phyloP scores from a whole-genome alignment of 805 yeast genomes.

The Candida mattraensis region DNA sequence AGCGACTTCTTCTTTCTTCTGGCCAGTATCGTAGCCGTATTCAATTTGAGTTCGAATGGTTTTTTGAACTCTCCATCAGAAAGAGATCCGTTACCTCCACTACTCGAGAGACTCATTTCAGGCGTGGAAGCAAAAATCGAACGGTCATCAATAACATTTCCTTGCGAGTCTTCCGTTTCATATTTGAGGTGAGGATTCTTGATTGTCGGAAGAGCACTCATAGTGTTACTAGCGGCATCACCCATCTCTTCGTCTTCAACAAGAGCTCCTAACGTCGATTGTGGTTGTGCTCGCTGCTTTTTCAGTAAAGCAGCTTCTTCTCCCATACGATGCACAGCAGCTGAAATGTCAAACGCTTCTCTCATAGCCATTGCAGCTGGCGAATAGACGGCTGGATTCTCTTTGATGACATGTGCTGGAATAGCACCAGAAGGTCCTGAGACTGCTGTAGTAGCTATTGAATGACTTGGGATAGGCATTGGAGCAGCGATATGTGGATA shows the following conservation, averaged over 20 bases:
- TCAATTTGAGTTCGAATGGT: conserved; percentile 46
- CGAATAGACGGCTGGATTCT: conserved; percentile 39
- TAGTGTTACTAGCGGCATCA: conserved; percentile 9
- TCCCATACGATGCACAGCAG: conserved; percentile 61
- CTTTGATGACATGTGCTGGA: conserved; percentile 19
- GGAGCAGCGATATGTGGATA: conserved; percentile 5
- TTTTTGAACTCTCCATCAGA: conserved; percentile 11
- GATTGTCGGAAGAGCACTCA: conserved; percentile 13
- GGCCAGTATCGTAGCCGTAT: conserved; percentile 54
- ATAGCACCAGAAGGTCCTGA: conserved; percentile 14
- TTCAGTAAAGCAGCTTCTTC: conserved; percentile 42
- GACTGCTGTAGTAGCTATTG: conserved; percentile 4
- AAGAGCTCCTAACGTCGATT: conserved; percentile 13
- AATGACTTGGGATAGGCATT: conserved; percentile 6
- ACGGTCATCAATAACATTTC: conserved; percentile 18
- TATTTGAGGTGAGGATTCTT: conserved; percentile 5
- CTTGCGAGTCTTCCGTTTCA: conserved; percentile 19
- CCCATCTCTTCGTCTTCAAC: conserved; percentile 23
- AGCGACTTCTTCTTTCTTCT: conserved; percentile 37
- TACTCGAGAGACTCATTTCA: conserved; percentile 8
- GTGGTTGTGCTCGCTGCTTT: conserved; percentile 8
- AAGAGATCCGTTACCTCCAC: conserved; percentile 1
- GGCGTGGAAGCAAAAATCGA: conserved; percentile 14
- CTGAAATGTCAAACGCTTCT: conserved; percentile 59
- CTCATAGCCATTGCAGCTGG: conserved; percentile 61